Evolutionary conservation across 1,284 basidiomycete species (phyloP).

Genomic region (Coniferiporia weirii): DNA sequence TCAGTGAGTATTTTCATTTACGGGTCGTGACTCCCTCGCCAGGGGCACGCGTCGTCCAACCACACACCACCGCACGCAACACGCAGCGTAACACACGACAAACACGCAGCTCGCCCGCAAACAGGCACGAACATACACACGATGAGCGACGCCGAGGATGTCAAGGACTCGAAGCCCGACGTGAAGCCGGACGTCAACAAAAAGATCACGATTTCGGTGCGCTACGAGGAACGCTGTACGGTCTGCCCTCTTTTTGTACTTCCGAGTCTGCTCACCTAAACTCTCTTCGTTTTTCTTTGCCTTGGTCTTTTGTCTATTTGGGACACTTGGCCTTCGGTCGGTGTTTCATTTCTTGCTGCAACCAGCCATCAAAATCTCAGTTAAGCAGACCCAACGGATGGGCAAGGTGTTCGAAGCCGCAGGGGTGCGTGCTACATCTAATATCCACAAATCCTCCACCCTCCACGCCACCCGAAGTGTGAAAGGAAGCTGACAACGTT

Average conservation of each 20-base stretch:
- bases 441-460: not conserved
- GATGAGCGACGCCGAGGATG: not conserved
- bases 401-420: slow-evolving; percentile 14
- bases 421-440: not conserved
- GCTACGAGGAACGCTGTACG: not conserved
- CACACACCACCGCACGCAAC: too few species aligned
- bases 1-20: too few species aligned
- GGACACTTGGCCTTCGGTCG: too few species aligned
- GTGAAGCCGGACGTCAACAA: not conserved
- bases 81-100: too few species aligned
- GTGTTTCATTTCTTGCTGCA: too few species aligned
- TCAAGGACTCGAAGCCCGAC: not conserved
- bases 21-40: too few species aligned
- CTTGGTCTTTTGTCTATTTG: too few species aligned
- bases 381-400: slow-evolving; percentile 10
- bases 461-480: too few species aligned
- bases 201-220: not conserved
- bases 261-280: not conserved
- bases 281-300: too few species aligned
- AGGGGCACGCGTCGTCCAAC: too few species aligned
- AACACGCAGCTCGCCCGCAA: too few species aligned
- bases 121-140: not conserved
- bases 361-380: slow-evolving; percentile 11
- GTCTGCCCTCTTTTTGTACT: not conserved
- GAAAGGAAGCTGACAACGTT: not conserved